A percentile compares a stretch with the other conserved stretches of the same genome.
phyloP scores from a whole-genome alignment of 2,329 filamentous ascomycete species.

The Ceratocystis alfenasii region DNA sequence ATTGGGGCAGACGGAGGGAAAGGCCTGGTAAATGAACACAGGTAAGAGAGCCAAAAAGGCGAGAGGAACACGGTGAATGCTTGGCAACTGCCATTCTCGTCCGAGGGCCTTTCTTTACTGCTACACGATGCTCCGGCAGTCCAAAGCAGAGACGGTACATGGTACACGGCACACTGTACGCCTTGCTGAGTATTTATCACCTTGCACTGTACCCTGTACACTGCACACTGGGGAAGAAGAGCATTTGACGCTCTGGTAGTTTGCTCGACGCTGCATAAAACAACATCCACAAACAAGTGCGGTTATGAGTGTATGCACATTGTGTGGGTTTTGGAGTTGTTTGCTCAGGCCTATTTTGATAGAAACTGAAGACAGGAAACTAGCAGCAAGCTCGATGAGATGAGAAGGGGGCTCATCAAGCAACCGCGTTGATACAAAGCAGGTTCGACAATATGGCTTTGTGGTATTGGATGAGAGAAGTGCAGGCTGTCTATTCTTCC shows the following conservation, averaged over 20 bases:
- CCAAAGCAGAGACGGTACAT: background rate
- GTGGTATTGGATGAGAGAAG: no score
- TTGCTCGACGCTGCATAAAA: background rate
- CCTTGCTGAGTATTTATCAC: background rate
- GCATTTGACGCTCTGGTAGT: background rate
- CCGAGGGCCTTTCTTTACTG: conserved; percentile 4
- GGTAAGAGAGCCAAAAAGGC: background rate
- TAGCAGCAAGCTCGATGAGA: background rate
- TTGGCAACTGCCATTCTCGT: conserved; percentile 5
- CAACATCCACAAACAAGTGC: background rate
- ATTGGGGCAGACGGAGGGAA: background rate
- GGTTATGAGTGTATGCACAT: background rate
- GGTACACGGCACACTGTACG: background rate
- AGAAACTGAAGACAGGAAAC: background rate
- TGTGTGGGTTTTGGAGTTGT: background rate
- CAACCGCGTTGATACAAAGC: background rate
- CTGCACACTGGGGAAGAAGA: background rate
- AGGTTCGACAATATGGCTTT: background rate
- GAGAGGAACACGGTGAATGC: background rate
- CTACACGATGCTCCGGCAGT: background rate
- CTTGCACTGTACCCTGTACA: background rate
- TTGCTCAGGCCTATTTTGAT: background rate
- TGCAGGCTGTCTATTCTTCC: no score
- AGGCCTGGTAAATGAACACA: conserved; percentile 2
- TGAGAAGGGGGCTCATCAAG: background rate